Evolutionary conservation across 140 eudicot species (phyloP), one percentile per base, ranked within the genome.

Genomic region (Anethum foeniculum): DNA sequence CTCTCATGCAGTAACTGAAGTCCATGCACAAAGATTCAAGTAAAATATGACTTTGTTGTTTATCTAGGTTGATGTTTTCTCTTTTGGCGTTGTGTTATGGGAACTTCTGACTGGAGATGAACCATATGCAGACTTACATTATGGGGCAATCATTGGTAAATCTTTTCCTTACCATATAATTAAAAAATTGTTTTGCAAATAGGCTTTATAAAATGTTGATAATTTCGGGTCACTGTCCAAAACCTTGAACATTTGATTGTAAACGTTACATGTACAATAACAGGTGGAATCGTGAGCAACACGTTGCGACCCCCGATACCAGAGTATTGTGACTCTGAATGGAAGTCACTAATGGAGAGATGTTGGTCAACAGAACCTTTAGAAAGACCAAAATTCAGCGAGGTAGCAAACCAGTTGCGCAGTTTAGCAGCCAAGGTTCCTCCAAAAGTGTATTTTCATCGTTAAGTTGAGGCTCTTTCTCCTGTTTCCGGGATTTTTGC

Each of bases 81-180:
- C 99, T 11, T 95, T 95, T 47, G 99, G 99, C 51, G 87, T 95
- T 19, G 97, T 95, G 71, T 82, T 95, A 96, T 94, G 98, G 97
- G 98, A 94, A 76, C 97, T 94, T 77, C 91, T 94, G 49, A 94
- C 98, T 2, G 99, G 99, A 71, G 96, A 95, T 51, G 99, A 95
- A 82, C 99, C 99, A 14, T 92, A 95, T 52, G 90, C 95, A 3
- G 96, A 92, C 83, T 68, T 95, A 76, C 99, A 95, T 76, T 95
- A 92, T 41, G 99, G 99, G 76, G 93, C 97, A 27, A 95, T 95
- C 25, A 95, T 95, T 36, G 99, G 99, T 95, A 89, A 34, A 11
- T 14, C 23, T 64, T 64, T 64, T 27, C 41, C 18, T 34, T 5
- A 28, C 11, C 39, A 64, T 64, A 64, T 64, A 3, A 64, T 28